Percentiles rank a stretch among this genome's conserved stretches.
Evolutionary conservation across 768 basidiomycete species (phyloP).

Genomic region (Asterophora lycoperdoides): DNA sequence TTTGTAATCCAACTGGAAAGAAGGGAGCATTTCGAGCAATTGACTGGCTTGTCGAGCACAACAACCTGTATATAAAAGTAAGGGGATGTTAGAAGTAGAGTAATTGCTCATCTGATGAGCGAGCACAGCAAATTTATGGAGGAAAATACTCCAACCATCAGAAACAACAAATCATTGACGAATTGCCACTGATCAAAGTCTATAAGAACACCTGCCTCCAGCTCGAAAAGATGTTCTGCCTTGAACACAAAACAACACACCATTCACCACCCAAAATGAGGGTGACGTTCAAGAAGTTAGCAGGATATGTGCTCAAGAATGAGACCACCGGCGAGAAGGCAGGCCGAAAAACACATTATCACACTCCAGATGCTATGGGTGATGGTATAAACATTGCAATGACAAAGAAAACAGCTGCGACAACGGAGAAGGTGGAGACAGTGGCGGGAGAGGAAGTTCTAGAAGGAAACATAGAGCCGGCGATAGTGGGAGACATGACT

Average conservation of each 20-base stretch:
- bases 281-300: constrained; percentile 19
- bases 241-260: constrained; percentile 20
- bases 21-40: constrained; percentile 25
- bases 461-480: too few relatives aligned
- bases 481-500: too few relatives aligned
- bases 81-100: too few relatives aligned
- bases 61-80: constrained; percentile 43
- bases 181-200: constrained; percentile 31
- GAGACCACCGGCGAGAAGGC: too few relatives aligned
- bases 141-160: constrained; percentile 32
- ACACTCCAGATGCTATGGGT: too few relatives aligned
- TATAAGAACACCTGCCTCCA: constrained; percentile 24
- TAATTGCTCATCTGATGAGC: too few relatives aligned
- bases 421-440: too few relatives aligned
- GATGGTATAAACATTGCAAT: too few relatives aligned
- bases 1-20: constrained; percentile 34
- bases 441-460: too few relatives aligned
- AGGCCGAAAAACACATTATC: too few relatives aligned
- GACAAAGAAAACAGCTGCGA: too few relatives aligned
- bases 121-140: constrained; percentile 21
- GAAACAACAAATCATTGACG: constrained; percentile 25
- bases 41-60: constrained; percentile 39
- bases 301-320: too few relatives aligned
- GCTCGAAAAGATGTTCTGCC: constrained; percentile 23
- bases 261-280: constrained; percentile 27